phyloP scores from a whole-genome alignment of 2,329 filamentous ascomycete genomes.

The Stylonectria norvegica region DNA sequence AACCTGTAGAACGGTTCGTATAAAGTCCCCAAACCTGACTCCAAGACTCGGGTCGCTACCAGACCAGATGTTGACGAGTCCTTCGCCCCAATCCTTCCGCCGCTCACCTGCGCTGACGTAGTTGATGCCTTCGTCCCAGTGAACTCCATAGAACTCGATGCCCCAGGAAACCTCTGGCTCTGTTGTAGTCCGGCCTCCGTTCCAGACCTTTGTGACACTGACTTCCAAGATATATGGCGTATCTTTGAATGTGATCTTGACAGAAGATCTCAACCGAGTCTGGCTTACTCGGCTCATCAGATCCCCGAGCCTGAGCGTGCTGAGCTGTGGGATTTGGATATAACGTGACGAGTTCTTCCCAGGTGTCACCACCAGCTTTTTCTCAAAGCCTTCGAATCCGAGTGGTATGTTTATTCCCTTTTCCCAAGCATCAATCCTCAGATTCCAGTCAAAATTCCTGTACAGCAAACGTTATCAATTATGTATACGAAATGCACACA shows the following conservation, averaged over 20 bases:
- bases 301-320: conserved; percentile 7
- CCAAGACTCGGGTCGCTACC: conserved; percentile 25
- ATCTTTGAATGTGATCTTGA: conserved; percentile 28
- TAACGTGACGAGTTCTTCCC: conserved; percentile 1
- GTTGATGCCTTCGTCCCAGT: conserved; percentile 39
- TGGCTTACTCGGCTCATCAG: conserved; percentile 11
- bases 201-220: conserved; percentile 29
- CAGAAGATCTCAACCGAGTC: conserved; percentile 27
- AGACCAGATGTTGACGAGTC: conserved; percentile 32
- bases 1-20: conserved; percentile 30
- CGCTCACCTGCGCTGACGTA: conserved; percentile 19
- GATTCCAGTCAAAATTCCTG: conserved; percentile 35
- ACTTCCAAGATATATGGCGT: conserved; percentile 34
- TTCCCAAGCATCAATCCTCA: conserved; percentile 29
- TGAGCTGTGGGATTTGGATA: conserved; percentile 14
- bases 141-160: conserved; percentile 31
- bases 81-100: conserved; percentile 31
- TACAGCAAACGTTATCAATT: not conserved
- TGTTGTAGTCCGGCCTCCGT: conserved; percentile 10
- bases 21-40: conserved; percentile 29
- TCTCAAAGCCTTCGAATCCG: conserved; percentile 17
- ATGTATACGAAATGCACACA: too few species aligned
- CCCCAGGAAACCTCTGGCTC: conserved; percentile 28
- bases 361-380: conserved; percentile 19
- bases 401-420: conserved; percentile 14